Evolutionary conservation across 345 rosid genomes (phyloP), one percentile per base, ranked within the genome.

Genomic region (Diplotaxis tenuifolia): DNA sequence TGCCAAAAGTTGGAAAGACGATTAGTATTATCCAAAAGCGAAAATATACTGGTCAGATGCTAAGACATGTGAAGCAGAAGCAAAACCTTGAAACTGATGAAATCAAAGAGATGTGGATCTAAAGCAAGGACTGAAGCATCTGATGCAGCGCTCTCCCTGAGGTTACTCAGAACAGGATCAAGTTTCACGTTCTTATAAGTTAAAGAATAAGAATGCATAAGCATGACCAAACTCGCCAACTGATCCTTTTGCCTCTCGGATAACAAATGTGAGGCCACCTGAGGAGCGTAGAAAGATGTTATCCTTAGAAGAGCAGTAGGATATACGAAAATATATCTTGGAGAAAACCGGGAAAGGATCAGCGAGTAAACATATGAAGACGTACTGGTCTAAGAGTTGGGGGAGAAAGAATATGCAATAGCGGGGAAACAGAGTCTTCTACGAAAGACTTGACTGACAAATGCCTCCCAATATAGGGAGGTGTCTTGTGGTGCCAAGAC

Each of bases 251-350:
- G 93, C 63, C 82, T 84, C 31, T 87, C 90, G 40, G 96, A 83
- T 55, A 88, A 77, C 70, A 89, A 82, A 86, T 94, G 96, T 63
- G 85, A 75, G 62, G 97, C 92, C 79, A 87, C 99, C 99, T 95
- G 83, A 75, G 65, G 78, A 66, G 19, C 34, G 9, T 27, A 38
- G 57, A 45, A 67, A 25, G 65, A 15, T 42, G 57, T 11, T 42
- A 65, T 73, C 25, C n/a, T 42, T 29, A 65, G 59, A 29, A 31
- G 36, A 42, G n/a, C 36, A 54, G 65, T 22, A 34, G 59, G 4
- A 61, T 15, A 61, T 22, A 21, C 23, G 52, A 21, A 56, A 67
- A 9, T 9, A 9, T 4, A 59, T 59, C 6, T 42, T 32, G n/a
- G 20, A 22, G 64, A 23, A 11, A 49, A 65, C 31, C 6, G 0